These are phyloP conservation scores for Aspergillus cejpii DNA, from an alignment of 2,329 filamentous ascomycete genomes.

Conservation along the genomic window DNA sequence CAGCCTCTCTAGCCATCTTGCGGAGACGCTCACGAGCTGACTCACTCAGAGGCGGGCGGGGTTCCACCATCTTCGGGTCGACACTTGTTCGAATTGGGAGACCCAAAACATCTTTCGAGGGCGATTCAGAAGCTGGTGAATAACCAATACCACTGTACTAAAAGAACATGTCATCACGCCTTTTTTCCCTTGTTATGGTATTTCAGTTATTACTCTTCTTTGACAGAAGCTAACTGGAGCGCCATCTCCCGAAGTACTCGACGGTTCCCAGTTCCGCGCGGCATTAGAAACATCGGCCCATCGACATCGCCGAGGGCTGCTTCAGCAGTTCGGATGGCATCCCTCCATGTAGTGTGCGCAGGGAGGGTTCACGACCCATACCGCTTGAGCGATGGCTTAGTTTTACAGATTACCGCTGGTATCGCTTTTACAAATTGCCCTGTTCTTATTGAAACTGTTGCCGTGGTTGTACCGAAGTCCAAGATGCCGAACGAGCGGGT, in stretches of 20 bases:
- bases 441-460: conserved; percentile 3
- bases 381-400: conserved; percentile 3
- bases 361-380: conserved; percentile 10
- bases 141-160: no score
- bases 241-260: conserved; percentile 6
- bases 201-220: no score
- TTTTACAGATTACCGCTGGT: conserved; percentile 2
- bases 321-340: conserved; percentile 8
- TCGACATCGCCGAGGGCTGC: conserved; percentile 6
- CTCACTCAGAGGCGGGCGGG: conserved; percentile 1
- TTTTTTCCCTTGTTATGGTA: no score
- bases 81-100: conserved; percentile 3
- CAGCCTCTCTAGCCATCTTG: conserved; percentile 1
- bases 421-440: conserved; percentile 7
- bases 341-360: conserved; percentile 7
- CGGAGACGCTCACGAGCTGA: background rate
- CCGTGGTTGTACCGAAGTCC: background rate
- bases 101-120: background rate
- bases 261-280: conserved; percentile 4
- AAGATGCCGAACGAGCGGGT: conserved; percentile 7
- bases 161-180: no score
- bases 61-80: conserved; percentile 1
- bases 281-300: conserved; percentile 8
- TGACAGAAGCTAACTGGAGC: conserved; percentile 2
- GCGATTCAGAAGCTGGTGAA: background rate